These are phyloP conservation scores for Volvox africanus DNA, from an alignment of 139 green algal genomes.

Conservation along the genomic window DNA sequence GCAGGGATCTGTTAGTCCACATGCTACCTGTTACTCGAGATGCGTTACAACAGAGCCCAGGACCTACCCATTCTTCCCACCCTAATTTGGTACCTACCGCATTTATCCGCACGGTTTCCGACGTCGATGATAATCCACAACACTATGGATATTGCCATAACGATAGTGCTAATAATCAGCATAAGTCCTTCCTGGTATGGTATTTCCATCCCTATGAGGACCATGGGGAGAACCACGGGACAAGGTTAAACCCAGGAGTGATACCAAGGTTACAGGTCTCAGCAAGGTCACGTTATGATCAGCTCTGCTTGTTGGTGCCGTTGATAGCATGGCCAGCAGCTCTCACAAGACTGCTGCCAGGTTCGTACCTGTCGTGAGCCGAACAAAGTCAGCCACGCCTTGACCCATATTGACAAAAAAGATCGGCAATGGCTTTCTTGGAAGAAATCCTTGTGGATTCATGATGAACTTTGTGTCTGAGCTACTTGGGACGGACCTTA, in stretches of 20 bases:
- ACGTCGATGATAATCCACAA: slow-evolving; percentile 30
- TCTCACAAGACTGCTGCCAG: too few species aligned
- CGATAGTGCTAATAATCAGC: slow-evolving; percentile 29
- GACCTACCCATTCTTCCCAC: too few species aligned
- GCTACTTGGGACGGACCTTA: too few species aligned
- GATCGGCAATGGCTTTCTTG: neutral
- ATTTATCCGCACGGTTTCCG: slow-evolving; percentile 25
- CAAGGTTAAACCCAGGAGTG: neutral
- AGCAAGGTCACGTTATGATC: neutral
- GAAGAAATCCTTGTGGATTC: slow-evolving; percentile 31
- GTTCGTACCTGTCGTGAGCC: neutral
- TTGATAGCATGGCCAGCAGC: too few species aligned
- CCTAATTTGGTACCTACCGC: neutral
- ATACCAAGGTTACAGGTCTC: neutral
- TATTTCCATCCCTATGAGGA: neutral
- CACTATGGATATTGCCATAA: slow-evolving; percentile 9
- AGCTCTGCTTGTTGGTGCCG: neutral
- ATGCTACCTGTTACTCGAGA: too few species aligned
- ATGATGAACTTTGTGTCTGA: neutral
- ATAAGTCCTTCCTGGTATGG: slow-evolving; percentile 40
- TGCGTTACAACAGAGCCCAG: too few species aligned
- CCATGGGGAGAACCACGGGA: neutral
- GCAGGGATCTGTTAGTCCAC: too few species aligned
- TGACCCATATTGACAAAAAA: neutral
- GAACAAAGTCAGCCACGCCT: slow-evolving; percentile 5